Base-by-base conservation (phyloP, 306 rosid species). In the Pterocarpus santalinus region DNA sequence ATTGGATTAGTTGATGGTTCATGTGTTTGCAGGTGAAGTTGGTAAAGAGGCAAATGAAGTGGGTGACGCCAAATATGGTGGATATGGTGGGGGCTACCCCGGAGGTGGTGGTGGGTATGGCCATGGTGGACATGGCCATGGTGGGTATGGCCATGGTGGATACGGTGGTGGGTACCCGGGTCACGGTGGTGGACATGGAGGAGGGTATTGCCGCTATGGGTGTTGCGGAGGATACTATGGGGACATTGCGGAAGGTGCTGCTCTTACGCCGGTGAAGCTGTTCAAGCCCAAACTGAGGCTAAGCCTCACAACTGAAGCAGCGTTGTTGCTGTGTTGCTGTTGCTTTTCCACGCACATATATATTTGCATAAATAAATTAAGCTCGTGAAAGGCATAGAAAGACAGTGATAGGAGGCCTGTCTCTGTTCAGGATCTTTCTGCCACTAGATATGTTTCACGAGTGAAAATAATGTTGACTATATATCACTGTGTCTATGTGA, bases 211-310 rank as follows among this genome's bases (percentile, higher is more conserved):
- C 80, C 39, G 81, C 14, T 17, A 86, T 63, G 89, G 90, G 1
- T 81, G 95, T 53, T 61, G 88, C 34, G 62, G 75, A 1, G 30
- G 35, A 32, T 79, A 80, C 30, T 70, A 80, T 4, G 62, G 70
- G 68, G 72, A 1, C 72, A 68, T 2, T 81, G 94, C 66, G 5
- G 47, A 7, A 5, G 85, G 84, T 89, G 97, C 78, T 89, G 97
- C 82, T 62, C 56, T 72, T 76, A 85, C 8, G 80, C 90, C 4
- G 88, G 81, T 63, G 89, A 90, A 86, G 88, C 73, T 73, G 86
- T 73, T 43, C 77, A 52, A 60, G 85, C 83, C n/a, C 36, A 80
- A 73, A 60, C 85, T 33, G 52, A 82, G 60, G 66, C 32, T 44
- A 67, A 71, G 4, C 43, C 75, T 73, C 85, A 72, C 44, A 75